Base-by-base conservation (phyloP, 495 filamentous ascomycete species). In the Tuber magnatum region DNA sequence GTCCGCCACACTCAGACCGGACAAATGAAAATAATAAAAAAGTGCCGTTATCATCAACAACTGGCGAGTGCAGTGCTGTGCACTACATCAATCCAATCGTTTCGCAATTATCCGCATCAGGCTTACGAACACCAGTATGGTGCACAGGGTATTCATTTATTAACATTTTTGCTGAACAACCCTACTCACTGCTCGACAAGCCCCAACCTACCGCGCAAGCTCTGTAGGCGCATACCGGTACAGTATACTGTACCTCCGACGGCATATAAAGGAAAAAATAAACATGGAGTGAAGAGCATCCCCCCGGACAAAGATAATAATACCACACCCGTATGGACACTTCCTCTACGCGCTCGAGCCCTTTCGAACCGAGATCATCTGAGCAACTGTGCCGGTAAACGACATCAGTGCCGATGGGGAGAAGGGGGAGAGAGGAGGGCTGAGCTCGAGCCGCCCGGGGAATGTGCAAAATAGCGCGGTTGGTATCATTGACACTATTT, bases 401-500 rank as follows among this genome's bases (percentile, higher is more conserved):
- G 28, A 3, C 35, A 65, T 32, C 4, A 35, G 7, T 4, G 28
- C 14, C 56, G 28, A 18, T 35, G 14, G 56, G n/a, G n/a, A 22
- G 44, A 7, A 20, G 6, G 18, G 18, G 46, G 7, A n/a, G 39
- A 51, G 1, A 65, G 6, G 56, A 35, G 28, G 56, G 56, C 56
- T 65, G 56, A 35, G 56, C 56, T 20, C 18, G 28, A 65, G 56
- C 14, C 2, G 14, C 16, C 32, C 32, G 3, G 14, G 56, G 28
- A 1, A 28, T 16, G 56, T 65, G 28, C 56, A 12, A 65, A 65
- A 65, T 65, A 32, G 56, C 14, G 56, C 14, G 28, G 56, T 65
- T 65, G 56, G 56, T 65, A 35, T 65, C 56, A 65, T 65, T 65
- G 56, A 65, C 56, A 65, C 56, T 65, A 28, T 35, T 65, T 28